phyloP scores from a whole-genome alignment of 768 basidiomycete genomes.

The Candolleomyces aberdarensis region DNA sequence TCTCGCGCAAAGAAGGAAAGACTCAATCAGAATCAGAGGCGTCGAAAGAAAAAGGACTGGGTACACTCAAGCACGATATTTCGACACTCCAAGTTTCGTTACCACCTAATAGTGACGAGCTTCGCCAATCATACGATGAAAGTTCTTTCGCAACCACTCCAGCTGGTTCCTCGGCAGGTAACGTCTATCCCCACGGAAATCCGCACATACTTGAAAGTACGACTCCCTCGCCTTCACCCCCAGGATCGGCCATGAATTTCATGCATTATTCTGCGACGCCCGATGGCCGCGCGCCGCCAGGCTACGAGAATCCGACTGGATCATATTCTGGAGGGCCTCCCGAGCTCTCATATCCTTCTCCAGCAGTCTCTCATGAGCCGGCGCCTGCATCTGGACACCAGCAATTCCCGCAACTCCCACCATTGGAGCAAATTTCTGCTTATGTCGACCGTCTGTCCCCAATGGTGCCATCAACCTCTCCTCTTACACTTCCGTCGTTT shows the following conservation, averaged over 20 bases:
- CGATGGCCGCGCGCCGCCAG: conserved; percentile 27
- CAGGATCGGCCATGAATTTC: conserved; percentile 51
- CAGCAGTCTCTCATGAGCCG: conserved; percentile 23
- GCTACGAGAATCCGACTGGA: conserved; percentile 27
- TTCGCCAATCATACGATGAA: conserved; percentile 49
- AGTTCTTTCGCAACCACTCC: conserved; percentile 42
- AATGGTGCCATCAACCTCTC: conserved; percentile 26
- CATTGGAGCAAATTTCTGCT: conserved; percentile 21
- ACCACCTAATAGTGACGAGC: conserved; percentile 24
- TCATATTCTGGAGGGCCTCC: conserved; percentile 56
- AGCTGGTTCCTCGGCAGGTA: conserved; percentile 50
- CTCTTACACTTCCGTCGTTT: conserved; percentile 37
- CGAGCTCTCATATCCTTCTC: conserved; percentile 34
- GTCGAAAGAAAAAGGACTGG: conserved; percentile 56
- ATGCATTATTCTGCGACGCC: conserved; percentile 49
- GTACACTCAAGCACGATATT: conserved; percentile 38
- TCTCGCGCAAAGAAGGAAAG: conserved; percentile 89
- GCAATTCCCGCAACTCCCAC: conserved; percentile 29
- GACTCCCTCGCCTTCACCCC: conserved; percentile 70
- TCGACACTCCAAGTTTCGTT: conserved; percentile 32
- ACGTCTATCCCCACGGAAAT: conserved; percentile 48
- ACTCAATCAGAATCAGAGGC: conserved; percentile 45
- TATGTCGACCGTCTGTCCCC: conserved; percentile 29
- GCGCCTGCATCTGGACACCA: conserved; percentile 15
- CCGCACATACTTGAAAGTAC: conserved; percentile 32